Conservation (phyloP, 371 early-diverging fungal species). For the Mortierella sp. region DNA sequence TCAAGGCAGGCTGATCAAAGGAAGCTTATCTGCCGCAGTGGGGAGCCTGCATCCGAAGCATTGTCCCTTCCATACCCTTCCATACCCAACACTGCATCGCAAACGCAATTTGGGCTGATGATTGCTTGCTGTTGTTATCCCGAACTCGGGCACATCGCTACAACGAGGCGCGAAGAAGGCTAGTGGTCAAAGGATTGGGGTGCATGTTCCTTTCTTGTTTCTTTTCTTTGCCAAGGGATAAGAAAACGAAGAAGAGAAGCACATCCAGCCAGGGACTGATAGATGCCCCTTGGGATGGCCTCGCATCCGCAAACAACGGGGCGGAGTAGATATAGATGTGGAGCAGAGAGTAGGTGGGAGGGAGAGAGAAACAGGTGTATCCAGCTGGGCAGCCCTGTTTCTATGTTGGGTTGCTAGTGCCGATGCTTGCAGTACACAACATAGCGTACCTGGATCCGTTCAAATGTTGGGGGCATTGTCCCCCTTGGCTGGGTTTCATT, state of each 20-base stretch:
- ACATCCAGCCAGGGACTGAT: neutral
- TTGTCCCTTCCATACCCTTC: neutral
- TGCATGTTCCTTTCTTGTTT: neutral
- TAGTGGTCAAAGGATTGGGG: neutral
- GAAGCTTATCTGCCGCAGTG: neutral
- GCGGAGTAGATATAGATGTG: neutral
- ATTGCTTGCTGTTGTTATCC: neutral
- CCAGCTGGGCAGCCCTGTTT: neutral
- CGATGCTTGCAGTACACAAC: too few relatives aligned
- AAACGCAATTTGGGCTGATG: neutral
- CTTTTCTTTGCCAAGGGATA: neutral
- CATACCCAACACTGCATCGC: neutral
- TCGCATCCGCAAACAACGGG: neutral
- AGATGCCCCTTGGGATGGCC: neutral
- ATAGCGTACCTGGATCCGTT: neutral
- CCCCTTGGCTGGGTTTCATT: conserved; percentile 36
- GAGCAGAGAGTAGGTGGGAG: neutral
- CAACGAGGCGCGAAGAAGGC: neutral
- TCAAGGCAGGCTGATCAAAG: neutral
- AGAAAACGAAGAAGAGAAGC: neutral
- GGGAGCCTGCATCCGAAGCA: neutral
- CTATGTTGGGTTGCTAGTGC: neutral
- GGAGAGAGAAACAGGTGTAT: neutral
- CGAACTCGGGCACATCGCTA: neutral
- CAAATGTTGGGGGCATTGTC: conserved; percentile 38